phyloP scores from a whole-genome alignment of 805 yeast species.

The Candida pseudofarinosa region DNA sequence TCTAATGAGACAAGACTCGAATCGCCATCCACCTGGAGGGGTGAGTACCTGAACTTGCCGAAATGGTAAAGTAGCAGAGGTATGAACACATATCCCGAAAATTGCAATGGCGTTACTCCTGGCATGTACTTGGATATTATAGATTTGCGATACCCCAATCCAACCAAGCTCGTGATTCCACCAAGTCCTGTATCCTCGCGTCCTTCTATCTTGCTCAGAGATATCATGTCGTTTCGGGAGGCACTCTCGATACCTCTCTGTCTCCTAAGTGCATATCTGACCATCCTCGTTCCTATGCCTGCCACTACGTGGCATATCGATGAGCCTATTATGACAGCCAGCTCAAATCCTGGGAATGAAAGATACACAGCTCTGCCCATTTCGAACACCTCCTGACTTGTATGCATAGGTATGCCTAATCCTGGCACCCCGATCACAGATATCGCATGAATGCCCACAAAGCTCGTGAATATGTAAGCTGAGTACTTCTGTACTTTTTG shows the following conservation, averaged over 20 bases:
- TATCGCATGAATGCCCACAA: constrained; percentile 54
- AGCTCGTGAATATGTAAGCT: constrained; percentile 53
- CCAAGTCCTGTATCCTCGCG: constrained; percentile 56
- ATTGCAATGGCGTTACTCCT: constrained; percentile 49
- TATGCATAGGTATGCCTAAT: constrained; percentile 31
- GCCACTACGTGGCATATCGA: constrained; percentile 46
- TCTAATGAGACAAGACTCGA: constrained; percentile 51
- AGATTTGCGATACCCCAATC: constrained; percentile 50
- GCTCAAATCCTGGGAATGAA: constrained; percentile 45
- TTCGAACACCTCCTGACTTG: constrained; percentile 53
- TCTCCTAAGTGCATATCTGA: constrained; percentile 23
- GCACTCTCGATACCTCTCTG: not conserved
- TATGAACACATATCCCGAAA: constrained; percentile 55
- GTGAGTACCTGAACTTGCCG: constrained; percentile 44
- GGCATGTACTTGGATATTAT: constrained; percentile 43
- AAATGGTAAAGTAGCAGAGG: constrained; percentile 46
- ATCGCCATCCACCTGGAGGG: constrained; percentile 60
- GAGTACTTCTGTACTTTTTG: constrained; percentile 52
- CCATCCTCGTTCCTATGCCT: constrained; percentile 46
- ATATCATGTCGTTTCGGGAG: constrained; percentile 7
- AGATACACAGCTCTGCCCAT: constrained; percentile 63
- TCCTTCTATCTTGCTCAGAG: constrained; percentile 25
- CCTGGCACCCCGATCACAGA: constrained; percentile 55
- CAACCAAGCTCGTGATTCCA: constrained; percentile 53
- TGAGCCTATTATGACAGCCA: constrained; percentile 43